Evolutionary conservation across 2,329 filamentous ascomycete genomes (phyloP).

Genomic region (Cercospora berteroae): DNA sequence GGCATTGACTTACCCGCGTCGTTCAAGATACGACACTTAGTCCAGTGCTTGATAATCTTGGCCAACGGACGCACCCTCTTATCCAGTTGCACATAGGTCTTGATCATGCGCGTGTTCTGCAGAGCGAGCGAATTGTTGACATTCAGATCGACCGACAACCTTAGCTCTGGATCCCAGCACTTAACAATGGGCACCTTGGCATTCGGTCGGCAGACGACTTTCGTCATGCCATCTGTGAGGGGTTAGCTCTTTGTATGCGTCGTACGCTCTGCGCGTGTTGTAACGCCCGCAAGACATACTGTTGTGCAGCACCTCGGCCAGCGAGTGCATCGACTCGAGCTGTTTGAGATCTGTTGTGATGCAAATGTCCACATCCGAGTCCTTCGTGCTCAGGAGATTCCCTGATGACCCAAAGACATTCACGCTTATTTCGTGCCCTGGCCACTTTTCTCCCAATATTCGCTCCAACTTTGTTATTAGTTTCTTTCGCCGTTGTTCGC

Average conservation of each 20-base stretch:
- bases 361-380: slow-evolving; percentile 98
- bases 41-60: slow-evolving; percentile 98
- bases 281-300: slow-evolving; percentile 59
- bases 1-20: slow-evolving; percentile 72
- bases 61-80: slow-evolving; percentile 85
- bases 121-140: slow-evolving; percentile 95
- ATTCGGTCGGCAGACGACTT: slow-evolving; percentile 88
- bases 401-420: slow-evolving; percentile 98
- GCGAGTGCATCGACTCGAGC: slow-evolving; percentile 83
- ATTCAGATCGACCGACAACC: slow-evolving; percentile 93
- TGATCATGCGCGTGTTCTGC: slow-evolving; percentile 97
- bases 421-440: slow-evolving; percentile 82
- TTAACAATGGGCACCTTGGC: slow-evolving; percentile 99
- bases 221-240: slow-evolving; percentile 85
- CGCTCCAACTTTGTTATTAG: slow-evolving; percentile 85
- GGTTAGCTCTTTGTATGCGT: slow-evolving; percentile 26
- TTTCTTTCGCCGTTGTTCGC: slow-evolving; percentile 70
- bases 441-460: slow-evolving; percentile 88
- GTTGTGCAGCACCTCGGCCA: slow-evolving; percentile 80
- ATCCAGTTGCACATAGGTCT: slow-evolving; percentile 92
- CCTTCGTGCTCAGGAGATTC: slow-evolving; percentile 88
- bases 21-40: slow-evolving; percentile 85
- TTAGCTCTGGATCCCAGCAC: slow-evolving; percentile 92
- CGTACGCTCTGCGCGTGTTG: not conserved
- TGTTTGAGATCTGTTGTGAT: slow-evolving; percentile 89